Evolutionary conservation across 2,329 filamentous ascomycete species (phyloP), one percentile per base, ranked within the genome.

Genomic region (Phialocephala subalpina): DNA sequence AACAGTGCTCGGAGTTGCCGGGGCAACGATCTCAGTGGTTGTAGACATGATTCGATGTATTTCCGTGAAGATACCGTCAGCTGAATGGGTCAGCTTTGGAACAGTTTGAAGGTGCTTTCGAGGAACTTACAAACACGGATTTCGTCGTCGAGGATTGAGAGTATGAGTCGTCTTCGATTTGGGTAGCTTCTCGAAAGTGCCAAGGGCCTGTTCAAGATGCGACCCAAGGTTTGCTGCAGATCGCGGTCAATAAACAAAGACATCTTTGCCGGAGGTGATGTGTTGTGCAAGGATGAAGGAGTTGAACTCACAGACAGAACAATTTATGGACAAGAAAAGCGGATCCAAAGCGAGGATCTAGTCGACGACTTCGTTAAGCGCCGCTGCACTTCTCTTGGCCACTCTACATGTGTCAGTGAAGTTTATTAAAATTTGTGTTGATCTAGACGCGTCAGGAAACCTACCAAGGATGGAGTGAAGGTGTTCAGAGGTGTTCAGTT

Each of bases 261-360:
- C 49, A 53, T 53, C 6, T 53, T 49, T 53, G 49, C 9, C 4
- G n/a, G 20, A 47, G 18, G 45, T 4, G n/a, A 47, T 22, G 27
- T 53, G 25, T 53, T 12, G 6, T 53, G 22, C 4, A 11, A 53
- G 12, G 25, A 53, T 22, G 25, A 33, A 53, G 3, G 25, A 29
- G 3, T 27, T 18, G 14, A 18, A 53, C 49, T 33, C 29, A 53
- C 49, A 16, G 49, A 18, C 11, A 16, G 20, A 9, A 7, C 22
- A 53, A 33, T 33, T 53, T 53, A 53, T 53, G 49, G 49, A 33
- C n/a, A 53, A 29, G 49, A 53, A 53, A 53, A 29, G 49, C 25
- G 49, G 49, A 53, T 27, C 49, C 49, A 12, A 25, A 12, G 22
- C 3, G 27, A 1, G 12, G 11, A 14, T 9, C 18, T 52, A 16